Base-by-base conservation (phyloP, 768 basidiomycete genomes). In the Podaxis rugospora region DNA sequence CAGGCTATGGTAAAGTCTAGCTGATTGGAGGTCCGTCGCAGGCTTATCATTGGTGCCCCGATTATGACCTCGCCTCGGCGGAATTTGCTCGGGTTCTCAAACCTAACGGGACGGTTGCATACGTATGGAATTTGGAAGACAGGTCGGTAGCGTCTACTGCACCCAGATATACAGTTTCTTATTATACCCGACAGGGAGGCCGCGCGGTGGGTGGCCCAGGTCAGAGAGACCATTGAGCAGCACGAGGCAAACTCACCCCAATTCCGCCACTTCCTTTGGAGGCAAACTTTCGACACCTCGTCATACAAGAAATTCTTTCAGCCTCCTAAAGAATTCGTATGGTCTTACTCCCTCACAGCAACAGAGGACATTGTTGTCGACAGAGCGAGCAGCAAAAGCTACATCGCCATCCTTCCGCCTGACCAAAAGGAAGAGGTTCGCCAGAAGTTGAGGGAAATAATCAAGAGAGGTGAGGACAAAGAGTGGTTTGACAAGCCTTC, bases 21-120 rank as follows among this genome's bases (percentile, higher is more conserved):
- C 4, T 49, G 59, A 21, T 11, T 25, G 5, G 42, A 54, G 16
- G 5, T 50, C 23, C 47, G 64, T 57, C 56, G 51, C 42, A 95
- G 87, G 95, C 95, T 14, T 97, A 88, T 72, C 95, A 98, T 75
- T 98, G 95, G 95, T 91, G 90, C 63, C 89, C 88, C 9, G 83
- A 95, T 70, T 89, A 86, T 68, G 81, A 85, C 50, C 78, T 76
- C 55, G 93, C 95, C 0, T 80, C 84, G 18, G 73, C 73, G 0
- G 95, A 97, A 69, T 91, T 96, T 66, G 80, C 85, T 6, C 84
- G 93, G 35, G 84, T 95, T 64, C 79, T 97, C 52, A 90, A 89
- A 68, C 89, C 91, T 0, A 73, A 74, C n/a, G 92, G 92, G 2
- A 72, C 80, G 1, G 80, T 90, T 16, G 87, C 80, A 4, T 79